These are phyloP conservation scores for Kwoniella pini DNA, from an alignment of 768 basidiomycete genomes.

Conservation along the genomic window DNA sequence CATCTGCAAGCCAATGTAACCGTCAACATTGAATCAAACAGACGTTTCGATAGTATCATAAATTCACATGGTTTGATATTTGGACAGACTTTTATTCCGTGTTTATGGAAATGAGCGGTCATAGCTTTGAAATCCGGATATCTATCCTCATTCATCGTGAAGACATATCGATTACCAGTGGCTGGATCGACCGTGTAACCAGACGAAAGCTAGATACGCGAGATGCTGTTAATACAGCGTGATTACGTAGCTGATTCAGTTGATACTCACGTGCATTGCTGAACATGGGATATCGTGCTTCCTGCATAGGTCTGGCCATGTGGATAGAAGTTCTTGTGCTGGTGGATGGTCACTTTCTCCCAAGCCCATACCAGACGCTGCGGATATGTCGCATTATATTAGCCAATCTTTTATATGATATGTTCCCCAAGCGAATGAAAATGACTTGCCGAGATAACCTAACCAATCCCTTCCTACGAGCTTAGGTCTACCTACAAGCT, in stretches of 20 bases:
- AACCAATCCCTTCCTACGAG: slow-evolving; percentile 48
- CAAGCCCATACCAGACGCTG: slow-evolving; percentile 48
- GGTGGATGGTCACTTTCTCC: slow-evolving; percentile 49
- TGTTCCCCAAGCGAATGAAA: too few species aligned
- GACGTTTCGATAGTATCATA: too few species aligned
- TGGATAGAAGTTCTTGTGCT: slow-evolving; percentile 47
- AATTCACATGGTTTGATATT: slow-evolving; percentile 52
- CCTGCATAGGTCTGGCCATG: slow-evolving; percentile 50
- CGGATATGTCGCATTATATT: neutral
- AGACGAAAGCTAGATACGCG: slow-evolving; percentile 39
- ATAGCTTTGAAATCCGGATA: slow-evolving; percentile 54
- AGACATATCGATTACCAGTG: slow-evolving; percentile 43
- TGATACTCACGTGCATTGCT: slow-evolving; percentile 46
- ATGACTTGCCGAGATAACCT: slow-evolving; percentile 45
- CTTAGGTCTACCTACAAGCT: slow-evolving; percentile 43
- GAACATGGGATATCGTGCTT: slow-evolving; percentile 53
- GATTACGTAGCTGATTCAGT: too few species aligned
- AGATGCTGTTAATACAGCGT: too few species aligned
- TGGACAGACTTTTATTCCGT: slow-evolving; percentile 51
- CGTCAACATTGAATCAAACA: too few species aligned
- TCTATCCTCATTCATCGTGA: slow-evolving; percentile 47
- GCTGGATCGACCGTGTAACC: slow-evolving; percentile 47
- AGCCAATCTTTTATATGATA: too few species aligned
- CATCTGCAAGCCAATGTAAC: slow-evolving; percentile 24
- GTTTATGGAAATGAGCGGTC: slow-evolving; percentile 43